Evolutionary conservation across 2,329 filamentous ascomycete species (phyloP).

Genomic region (Trichoderma sp.): DNA sequence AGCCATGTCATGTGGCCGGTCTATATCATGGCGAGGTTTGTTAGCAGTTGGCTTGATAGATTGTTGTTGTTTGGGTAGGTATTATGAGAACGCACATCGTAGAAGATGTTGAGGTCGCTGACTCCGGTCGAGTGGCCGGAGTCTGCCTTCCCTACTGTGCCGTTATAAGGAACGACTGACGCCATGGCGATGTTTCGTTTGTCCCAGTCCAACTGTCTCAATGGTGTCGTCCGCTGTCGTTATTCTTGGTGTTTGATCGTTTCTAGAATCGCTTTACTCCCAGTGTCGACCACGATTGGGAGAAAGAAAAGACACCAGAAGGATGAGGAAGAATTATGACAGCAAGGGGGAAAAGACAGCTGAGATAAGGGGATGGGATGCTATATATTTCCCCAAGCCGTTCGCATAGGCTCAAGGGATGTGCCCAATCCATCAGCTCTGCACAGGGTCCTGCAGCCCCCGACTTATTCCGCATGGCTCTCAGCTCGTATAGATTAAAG

Average conservation of each 20-base stretch:
- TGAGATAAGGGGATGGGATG: conserved; percentile 13
- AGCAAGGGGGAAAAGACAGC: not conserved
- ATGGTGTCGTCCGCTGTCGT: not conserved
- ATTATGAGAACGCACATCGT: conserved; percentile 62
- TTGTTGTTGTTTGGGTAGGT: not conserved
- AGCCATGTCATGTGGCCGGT: conserved; percentile 84
- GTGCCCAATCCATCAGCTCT: conserved; percentile 10
- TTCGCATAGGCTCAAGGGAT: not conserved
- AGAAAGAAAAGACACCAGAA: conserved; percentile 1
- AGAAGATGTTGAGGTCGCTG: conserved; percentile 82
- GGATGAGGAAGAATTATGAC: not conserved
- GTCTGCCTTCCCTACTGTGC: conserved; percentile 54
- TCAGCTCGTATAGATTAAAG: conserved; percentile 22
- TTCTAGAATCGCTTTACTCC: not conserved
- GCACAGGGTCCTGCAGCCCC: not conserved
- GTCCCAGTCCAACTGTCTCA: not conserved
- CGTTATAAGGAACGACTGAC: conserved; percentile 52
- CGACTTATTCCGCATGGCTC: conserved; percentile 13
- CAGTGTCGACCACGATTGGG: not conserved
- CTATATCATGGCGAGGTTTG: conserved; percentile 46
- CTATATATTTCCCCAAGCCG: not conserved
- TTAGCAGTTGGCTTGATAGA: not conserved
- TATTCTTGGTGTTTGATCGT: not conserved
- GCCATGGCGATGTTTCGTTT: conserved; percentile 33
- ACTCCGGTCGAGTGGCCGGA: conserved; percentile 54